Conservation (phyloP, 352 stramenopile genomes). For the Lagenidium giganteum region DNA sequence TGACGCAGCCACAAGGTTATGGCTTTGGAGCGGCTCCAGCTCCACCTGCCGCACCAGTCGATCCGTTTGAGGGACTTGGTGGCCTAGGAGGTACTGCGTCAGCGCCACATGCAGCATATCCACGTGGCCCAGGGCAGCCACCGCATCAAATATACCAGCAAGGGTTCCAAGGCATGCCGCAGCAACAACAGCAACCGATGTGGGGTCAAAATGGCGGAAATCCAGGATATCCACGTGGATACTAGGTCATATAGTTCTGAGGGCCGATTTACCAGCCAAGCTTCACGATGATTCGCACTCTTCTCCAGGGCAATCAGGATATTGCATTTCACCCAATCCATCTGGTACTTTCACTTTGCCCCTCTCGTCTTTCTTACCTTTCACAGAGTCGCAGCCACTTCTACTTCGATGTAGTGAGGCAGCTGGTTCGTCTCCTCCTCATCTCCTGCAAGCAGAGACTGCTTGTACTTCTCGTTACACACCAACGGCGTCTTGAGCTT, state of each 20-base stretch:
- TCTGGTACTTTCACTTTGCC: neutral
- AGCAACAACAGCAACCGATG: conserved; percentile 11
- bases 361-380: conserved; percentile 3
- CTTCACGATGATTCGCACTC: too few species aligned
- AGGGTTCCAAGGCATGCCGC: conserved; percentile 14
- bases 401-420: conserved; percentile 62
- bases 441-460: conserved; percentile 10
- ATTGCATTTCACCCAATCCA: neutral
- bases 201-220: too few species aligned
- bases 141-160: conserved; percentile 5
- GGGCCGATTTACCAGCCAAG: too few species aligned
- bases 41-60: conserved; percentile 20
- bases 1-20: conserved; percentile 3
- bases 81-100: conserved; percentile 2
- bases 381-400: conserved; percentile 45
- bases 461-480: conserved; percentile 31
- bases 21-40: conserved; percentile 10
- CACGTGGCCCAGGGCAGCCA: conserved; percentile 16
- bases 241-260: conserved; percentile 17
- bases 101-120: conserved; percentile 18
- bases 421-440: conserved; percentile 3
- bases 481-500: conserved; percentile 75
- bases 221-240: conserved; percentile 21
- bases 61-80: conserved; percentile 48
- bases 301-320: neutral